Evolutionary conservation across 257 asterid species (phyloP), one percentile per base, ranked within the genome.

Genomic region (Ligustrum vulgare): DNA sequence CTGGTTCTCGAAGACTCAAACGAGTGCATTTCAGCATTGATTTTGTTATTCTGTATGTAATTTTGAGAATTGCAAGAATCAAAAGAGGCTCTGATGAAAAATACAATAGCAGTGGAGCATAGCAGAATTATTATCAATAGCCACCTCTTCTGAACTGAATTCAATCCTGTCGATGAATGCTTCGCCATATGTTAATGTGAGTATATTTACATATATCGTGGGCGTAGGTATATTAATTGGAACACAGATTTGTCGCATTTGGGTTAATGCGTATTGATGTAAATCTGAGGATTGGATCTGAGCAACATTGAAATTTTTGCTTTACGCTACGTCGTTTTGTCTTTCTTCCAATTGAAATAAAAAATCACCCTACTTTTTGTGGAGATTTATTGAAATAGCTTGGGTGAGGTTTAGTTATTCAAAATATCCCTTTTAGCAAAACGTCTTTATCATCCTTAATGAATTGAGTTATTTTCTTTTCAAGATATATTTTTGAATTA

Each of bases 31-130:
- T 79, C 88, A 73, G 75, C 34, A 75, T 31, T 67, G 67, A 51
- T 49, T 36, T 45, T 76, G 51, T n/a, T 66, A 37, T 32, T 35
- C n/a, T 80, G 84, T 2, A 75, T 73, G 80, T 74, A 83, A 39
- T 71, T 83, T 1, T 54, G 74, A n/a, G 82, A 72, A 78, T 80
- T 80, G 81, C 93, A 90, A 73, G 95, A 86, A 84, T 80, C 90
- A 79, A 81, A 83, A 32, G 91, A 79, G 22, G 94, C 84, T 80
- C 93, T 90, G 69, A 90, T 84, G 85, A 89, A 76, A 87, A 90
- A 92, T 23, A 86, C 91, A 73, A 89, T 58, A 64, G 87, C 84
- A 15, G 89, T 84, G 81, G 87, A 87, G 81, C 87, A 79, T 0
- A 89, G 81, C 23, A 91, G 79, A 25, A 60, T 60, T 69, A 87